Evolutionary conservation across 2,329 filamentous ascomycete species (phyloP).

Genomic region (Pseudocercospora macadamiae): DNA sequence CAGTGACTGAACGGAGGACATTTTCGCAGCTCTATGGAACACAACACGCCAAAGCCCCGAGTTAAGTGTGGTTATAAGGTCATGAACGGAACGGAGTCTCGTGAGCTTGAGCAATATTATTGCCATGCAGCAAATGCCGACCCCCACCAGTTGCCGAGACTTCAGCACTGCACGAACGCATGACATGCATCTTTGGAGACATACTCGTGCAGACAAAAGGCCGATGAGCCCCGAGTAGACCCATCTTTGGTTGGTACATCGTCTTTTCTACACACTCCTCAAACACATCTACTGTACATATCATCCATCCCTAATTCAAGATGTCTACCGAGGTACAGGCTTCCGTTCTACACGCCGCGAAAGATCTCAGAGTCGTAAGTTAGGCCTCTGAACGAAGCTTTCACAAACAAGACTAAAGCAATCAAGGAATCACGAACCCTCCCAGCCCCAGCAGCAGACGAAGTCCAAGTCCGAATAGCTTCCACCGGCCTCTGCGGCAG

Average conservation of each 20-base stretch:
- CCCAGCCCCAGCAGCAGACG: constrained; percentile 50
- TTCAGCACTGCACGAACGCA: background rate
- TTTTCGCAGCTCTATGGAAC: constrained; percentile 8
- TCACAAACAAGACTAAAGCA: background rate
- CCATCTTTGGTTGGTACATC: constrained; percentile 3
- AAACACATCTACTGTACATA: constrained; percentile 7
- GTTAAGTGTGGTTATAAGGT: background rate
- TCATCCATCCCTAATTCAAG: background rate
- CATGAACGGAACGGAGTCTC: background rate
- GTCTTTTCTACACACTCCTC: background rate
- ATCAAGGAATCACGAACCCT: constrained; percentile 57
- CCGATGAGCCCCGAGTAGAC: constrained; percentile 18
- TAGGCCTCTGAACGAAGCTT: background rate
- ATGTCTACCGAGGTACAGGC: constrained; percentile 45
- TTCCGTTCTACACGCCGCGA: constrained; percentile 63
- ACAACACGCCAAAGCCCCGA: background rate
- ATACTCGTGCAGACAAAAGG: constrained; percentile 11
- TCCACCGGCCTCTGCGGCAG: constrained; percentile 72
- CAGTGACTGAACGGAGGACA: constrained; percentile 46
- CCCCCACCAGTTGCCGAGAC: background rate
- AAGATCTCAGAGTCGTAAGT: constrained; percentile 61
- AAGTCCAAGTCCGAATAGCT: constrained; percentile 67
- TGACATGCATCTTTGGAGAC: constrained; percentile 10
- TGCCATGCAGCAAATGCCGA: constrained; percentile 16
- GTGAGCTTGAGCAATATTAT: constrained; percentile 5